Conservation (phyloP, 2,329 filamentous ascomycete species). For the Pyricularia sp. region DNA sequence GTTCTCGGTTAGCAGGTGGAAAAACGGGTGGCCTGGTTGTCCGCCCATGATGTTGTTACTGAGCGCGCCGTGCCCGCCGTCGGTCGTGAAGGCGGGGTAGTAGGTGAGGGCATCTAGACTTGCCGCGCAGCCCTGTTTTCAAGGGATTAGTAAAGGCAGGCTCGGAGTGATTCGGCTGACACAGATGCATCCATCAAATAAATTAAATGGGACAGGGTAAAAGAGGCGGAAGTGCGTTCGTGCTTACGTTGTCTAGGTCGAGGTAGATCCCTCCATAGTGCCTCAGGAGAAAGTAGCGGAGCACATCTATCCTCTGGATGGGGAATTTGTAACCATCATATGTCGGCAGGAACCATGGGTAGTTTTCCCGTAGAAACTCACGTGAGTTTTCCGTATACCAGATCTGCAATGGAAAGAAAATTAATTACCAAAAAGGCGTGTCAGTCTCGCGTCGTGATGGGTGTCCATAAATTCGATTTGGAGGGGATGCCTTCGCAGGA, state of each 20-base stretch:
- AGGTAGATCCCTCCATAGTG: conserved; percentile 73
- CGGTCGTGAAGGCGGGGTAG: conserved; percentile 55
- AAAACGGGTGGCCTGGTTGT: conserved; percentile 56
- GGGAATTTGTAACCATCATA: conserved; percentile 63
- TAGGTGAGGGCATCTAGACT: conserved; percentile 51
- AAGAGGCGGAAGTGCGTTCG: background rate
- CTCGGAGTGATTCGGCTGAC: too few relatives aligned
- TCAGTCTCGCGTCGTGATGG: background rate
- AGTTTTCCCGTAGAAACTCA: conserved; percentile 60
- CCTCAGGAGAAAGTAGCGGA: conserved; percentile 66
- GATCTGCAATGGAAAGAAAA: conserved; percentile 31
- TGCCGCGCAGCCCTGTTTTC: conserved; percentile 49
- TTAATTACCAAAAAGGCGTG: background rate
- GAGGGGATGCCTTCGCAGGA: background rate
- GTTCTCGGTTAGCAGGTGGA: conserved; percentile 50
- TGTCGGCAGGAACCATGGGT: conserved; percentile 64
- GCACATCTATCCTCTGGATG: conserved; percentile 66
- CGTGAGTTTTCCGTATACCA: conserved; percentile 62
- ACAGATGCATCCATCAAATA: background rate
- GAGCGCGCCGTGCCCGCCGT: conserved; percentile 18
- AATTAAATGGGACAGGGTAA: background rate
- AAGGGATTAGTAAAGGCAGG: too few relatives aligned
- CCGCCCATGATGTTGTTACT: conserved; percentile 58
- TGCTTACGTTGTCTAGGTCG: conserved; percentile 47
- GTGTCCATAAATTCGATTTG: background rate